A percentile compares a stretch with the other conserved stretches of the same genome.
These are phyloP conservation scores for Backusella circina DNA, from an alignment of 192 early-diverging fungal species.

Conservation along the genomic window DNA sequence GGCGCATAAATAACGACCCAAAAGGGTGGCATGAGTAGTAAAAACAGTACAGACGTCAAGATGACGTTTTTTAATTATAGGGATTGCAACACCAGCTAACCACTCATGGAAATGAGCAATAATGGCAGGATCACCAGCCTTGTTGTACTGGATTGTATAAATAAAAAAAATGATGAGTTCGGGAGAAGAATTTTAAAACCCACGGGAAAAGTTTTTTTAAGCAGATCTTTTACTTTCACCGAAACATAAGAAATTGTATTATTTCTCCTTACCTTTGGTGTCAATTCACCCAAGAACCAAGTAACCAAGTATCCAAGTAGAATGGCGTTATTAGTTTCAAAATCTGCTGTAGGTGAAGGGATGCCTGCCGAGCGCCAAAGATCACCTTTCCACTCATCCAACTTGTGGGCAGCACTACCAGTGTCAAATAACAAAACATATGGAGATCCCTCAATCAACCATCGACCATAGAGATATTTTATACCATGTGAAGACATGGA, in stretches of 20 bases:
- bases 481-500: conserved; percentile 70
- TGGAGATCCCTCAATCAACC: conserved; percentile 94
- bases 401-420: conserved; percentile 65
- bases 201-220: conserved; percentile 1
- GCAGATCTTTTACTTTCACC: background rate
- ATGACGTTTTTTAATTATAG: conserved; percentile 81
- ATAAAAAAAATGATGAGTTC: background rate
- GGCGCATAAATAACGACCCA: conserved; percentile 94
- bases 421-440: conserved; percentile 90
- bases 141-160: conserved; percentile 35
- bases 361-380: conserved; percentile 88
- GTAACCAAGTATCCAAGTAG: conserved; percentile 92
- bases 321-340: conserved; percentile 93
- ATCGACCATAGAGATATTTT: conserved; percentile 85
- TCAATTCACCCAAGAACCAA: conserved; percentile 87
- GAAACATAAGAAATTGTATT: conserved; percentile 1
- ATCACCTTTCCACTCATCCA: conserved; percentile 97
- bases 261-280: conserved; percentile 25
- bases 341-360: conserved; percentile 87
- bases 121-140: conserved; percentile 52
- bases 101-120: conserved; percentile 99
- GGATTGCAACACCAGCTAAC: conserved; percentile 88
- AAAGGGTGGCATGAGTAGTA: conserved; percentile 92
- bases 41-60: conserved; percentile 93
- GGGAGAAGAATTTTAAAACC: background rate